Percentiles rank a stretch among this genome's conserved stretches.
Evolutionary conservation across 2,329 filamentous ascomycete genomes (phyloP).

Genomic region (Paramyrothecium roridum): DNA sequence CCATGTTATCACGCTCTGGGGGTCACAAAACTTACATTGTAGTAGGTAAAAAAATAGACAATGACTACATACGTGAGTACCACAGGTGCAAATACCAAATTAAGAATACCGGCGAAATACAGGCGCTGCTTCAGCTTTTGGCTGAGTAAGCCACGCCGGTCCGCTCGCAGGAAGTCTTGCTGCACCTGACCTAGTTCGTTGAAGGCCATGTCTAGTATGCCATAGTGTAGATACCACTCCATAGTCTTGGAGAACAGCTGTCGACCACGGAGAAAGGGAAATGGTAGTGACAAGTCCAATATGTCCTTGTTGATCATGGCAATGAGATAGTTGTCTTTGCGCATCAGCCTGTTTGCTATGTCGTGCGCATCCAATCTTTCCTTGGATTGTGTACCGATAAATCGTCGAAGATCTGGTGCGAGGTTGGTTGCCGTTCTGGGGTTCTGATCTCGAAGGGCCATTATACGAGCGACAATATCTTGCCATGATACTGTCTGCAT

Average conservation of each 20-base stretch:
- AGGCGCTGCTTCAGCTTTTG: conserved; percentile 75
- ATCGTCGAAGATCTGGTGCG: conserved; percentile 48
- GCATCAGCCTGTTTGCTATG: conserved; percentile 95
- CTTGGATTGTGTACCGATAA: conserved; percentile 80
- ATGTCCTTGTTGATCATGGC: conserved; percentile 97
- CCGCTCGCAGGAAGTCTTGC: conserved; percentile 79
- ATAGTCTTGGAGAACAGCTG: conserved; percentile 87
- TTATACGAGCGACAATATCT: conserved; percentile 80
- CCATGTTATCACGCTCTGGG: background rate
- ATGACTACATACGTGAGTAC: conserved; percentile 83
- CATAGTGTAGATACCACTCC: conserved; percentile 88
- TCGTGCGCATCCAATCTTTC: conserved; percentile 94
- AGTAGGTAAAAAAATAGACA: conserved; percentile 92
- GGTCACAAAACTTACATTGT: conserved; percentile 62
- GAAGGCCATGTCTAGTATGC: conserved; percentile 91
- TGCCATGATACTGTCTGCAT: conserved; percentile 97
- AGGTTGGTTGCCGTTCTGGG: conserved; percentile 68
- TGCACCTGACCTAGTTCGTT: conserved; percentile 85
- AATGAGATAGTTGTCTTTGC: conserved; percentile 94
- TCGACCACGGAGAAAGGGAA: conserved; percentile 77
- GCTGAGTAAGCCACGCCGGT: conserved; percentile 75
- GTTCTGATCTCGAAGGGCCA: conserved; percentile 80
- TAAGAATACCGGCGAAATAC: conserved; percentile 79
- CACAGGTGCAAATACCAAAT: conserved; percentile 82
- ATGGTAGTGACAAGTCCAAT: conserved; percentile 77